phyloP scores from a whole-genome alignment of 495 filamentous ascomycete genomes.

The Parmelia sp. region DNA sequence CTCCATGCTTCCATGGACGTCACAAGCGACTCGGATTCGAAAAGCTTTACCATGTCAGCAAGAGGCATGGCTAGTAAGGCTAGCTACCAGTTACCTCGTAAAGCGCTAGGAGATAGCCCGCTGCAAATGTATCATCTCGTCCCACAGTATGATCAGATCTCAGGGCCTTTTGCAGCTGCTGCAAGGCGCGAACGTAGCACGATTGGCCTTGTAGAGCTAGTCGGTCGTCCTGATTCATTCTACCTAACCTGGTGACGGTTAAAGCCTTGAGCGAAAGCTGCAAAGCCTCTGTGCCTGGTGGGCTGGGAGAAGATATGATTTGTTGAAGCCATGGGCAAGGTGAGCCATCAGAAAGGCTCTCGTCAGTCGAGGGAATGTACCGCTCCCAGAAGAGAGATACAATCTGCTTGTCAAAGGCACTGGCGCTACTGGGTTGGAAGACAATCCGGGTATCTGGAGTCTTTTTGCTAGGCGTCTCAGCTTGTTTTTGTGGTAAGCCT shows the following conservation, averaged over 20 bases:
- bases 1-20: constrained; percentile 7
- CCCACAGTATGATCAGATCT: background rate
- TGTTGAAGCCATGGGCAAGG: constrained; percentile 3
- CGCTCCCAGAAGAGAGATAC: constrained; percentile 4
- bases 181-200: background rate
- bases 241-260: background rate
- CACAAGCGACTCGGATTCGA: constrained; percentile 3
- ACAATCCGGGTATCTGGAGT: background rate
- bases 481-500: background rate
- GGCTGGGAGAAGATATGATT: background rate
- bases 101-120: constrained; percentile 2
- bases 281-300: background rate
- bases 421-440: background rate
- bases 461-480: background rate
- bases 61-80: background rate
- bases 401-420: background rate
- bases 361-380: background rate
- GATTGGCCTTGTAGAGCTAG: background rate
- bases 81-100: background rate
- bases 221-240: constrained; percentile 1
- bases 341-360: background rate
- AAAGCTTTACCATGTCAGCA: background rate
- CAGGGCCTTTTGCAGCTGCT: constrained; percentile 3
- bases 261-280: constrained; percentile 2
- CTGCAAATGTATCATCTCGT: background rate